phyloP scores from a whole-genome alignment of 257 asterid species.

The Solanum ossicruentum region DNA sequence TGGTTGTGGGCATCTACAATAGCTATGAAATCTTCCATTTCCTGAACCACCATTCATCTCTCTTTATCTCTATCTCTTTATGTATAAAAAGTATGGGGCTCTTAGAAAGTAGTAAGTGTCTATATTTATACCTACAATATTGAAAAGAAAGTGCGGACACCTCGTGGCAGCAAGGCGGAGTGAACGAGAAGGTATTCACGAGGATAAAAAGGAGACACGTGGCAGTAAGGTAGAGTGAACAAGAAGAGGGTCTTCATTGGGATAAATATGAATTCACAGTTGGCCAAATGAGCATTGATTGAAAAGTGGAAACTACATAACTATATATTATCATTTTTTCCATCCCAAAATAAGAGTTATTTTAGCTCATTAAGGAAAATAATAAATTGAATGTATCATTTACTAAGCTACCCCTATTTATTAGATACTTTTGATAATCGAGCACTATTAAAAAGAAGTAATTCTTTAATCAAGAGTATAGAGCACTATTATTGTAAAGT shows the following conservation, averaged over 20 bases:
- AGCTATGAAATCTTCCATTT: conserved; percentile 52
- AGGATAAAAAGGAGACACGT: no score
- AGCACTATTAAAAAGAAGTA: no score
- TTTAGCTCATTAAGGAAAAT: no score
- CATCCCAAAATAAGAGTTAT: no score
- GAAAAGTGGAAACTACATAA: background rate
- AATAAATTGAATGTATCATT: no score
- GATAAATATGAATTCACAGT: conserved; percentile 25
- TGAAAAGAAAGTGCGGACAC: conserved; percentile 6
- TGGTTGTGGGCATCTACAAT: conserved; percentile 28
- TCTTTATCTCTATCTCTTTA: no score
- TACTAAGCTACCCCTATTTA: no score
- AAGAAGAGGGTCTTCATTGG: conserved; percentile 33
- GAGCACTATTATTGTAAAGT: no score
- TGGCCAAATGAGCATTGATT: conserved; percentile 31
- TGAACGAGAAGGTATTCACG: no score
- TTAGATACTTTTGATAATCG: no score
- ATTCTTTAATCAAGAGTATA: no score
- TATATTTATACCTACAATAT: conserved; percentile 9
- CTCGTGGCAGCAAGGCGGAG: conserved; percentile 10
- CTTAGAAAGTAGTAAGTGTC: background rate
- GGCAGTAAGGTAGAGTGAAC: conserved; percentile 9
- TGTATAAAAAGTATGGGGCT: background rate
- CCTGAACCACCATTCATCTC: conserved; percentile 17
- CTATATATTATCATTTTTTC: no score